Evolutionary conservation across 345 rosid species (phyloP), one percentile per base, ranked within the genome.

Genomic region (Laguncularia racemosa): DNA sequence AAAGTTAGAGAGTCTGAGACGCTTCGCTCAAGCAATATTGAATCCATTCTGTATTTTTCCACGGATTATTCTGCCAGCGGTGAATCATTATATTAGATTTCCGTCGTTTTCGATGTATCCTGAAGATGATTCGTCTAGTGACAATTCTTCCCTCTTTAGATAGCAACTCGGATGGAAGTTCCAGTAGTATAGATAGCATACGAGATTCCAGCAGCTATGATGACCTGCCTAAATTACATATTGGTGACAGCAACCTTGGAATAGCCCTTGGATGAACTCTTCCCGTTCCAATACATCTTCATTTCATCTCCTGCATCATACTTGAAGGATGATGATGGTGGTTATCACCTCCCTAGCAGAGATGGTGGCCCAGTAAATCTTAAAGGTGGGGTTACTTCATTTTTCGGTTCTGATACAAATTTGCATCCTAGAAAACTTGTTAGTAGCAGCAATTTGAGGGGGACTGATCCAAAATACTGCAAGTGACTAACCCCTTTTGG

Each of bases 131-230:
- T 83, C 80, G 21, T 78, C 78, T 16, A 85, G 96, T 47, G 97
- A 89, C 71, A 81, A 83, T 46, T 88, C 91, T 23, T 91, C 95
- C 63, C 43, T 85, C 55, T 84, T 88, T 56, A 84, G 96, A n/a
- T 62, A 65, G 85, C 50, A 59, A 60, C 67, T 85, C 96, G 0
- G 95, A 88, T 48, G 89, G 83, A 56, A 82, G 97, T 71, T 88
- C 96, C 50, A 83, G 87, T 52, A 91, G 96, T 77, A 83, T 85
- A 11, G 63, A 73, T 14, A 80, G 93, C 67, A 73, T 95, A 61
- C 84, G 78, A 74, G 89, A 75, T 66, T 91, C 96, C 0, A 67
- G 73, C 57, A 78, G 81, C 62, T 66, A 78, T n/a, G 96, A 79
- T 46, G 91, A 81, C 69, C 72, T 83, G 0, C 70, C 92, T 1